phyloP scores from a whole-genome alignment of 805 yeast species.

The Candida takata region DNA sequence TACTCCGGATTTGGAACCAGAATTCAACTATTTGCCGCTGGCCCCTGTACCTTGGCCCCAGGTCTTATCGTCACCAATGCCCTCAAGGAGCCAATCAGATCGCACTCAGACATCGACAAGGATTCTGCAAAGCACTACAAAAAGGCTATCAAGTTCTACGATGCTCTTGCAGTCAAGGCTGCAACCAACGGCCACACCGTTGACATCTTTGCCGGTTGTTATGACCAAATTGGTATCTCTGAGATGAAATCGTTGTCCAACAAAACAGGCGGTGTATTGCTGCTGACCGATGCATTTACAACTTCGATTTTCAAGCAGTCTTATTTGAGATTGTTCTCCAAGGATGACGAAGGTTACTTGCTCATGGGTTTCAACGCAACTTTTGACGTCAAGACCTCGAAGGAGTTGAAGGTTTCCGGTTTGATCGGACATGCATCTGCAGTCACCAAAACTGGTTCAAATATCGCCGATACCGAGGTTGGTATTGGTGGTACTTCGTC shows the following conservation, averaged over 20 bases:
- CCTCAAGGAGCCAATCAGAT: slow-evolving; percentile 92
- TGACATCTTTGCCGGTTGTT: slow-evolving; percentile 91
- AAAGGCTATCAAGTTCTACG: slow-evolving; percentile 79
- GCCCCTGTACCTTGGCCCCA: slow-evolving; percentile 92
- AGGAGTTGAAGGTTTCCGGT: slow-evolving; percentile 85
- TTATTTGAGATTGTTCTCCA: slow-evolving; percentile 75
- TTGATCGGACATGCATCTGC: slow-evolving; percentile 90
- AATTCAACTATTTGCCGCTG: slow-evolving; percentile 84
- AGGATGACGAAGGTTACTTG: slow-evolving; percentile 82
- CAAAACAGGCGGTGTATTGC: slow-evolving; percentile 83
- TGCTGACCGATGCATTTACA: slow-evolving; percentile 88
- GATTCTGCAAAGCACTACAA: slow-evolving; percentile 83
- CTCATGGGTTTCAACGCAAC: slow-evolving; percentile 88
- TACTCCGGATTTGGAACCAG: slow-evolving; percentile 85
- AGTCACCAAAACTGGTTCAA: slow-evolving; percentile 49
- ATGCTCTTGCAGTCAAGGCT: slow-evolving; percentile 62
- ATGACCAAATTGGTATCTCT: slow-evolving; percentile 90
- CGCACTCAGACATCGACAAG: slow-evolving; percentile 93
- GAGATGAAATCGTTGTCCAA: slow-evolving; percentile 87
- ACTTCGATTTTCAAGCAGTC: slow-evolving; percentile 93
- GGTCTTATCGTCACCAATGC: slow-evolving; percentile 91
- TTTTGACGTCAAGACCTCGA: slow-evolving; percentile 79
- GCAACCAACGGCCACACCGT: slow-evolving; percentile 71
- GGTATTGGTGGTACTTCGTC: slow-evolving; percentile 91
- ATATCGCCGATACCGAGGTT: slow-evolving; percentile 86